Conservation (phyloP, 1,139 yeast species). For the Lodderomyces theae region DNA sequence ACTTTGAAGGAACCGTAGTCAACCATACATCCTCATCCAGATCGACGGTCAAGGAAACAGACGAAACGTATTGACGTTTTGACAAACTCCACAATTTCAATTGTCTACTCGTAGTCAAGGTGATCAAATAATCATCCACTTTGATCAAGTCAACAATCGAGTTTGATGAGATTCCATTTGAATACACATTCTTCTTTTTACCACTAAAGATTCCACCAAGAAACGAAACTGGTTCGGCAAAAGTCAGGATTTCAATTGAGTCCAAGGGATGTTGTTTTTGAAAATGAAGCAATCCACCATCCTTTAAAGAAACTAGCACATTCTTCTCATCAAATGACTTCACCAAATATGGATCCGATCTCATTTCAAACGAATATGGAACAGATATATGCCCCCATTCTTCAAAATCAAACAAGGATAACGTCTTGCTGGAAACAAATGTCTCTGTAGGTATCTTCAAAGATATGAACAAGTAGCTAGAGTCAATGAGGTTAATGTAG, state of each 20-base stretch:
- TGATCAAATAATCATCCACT: slow-evolving; percentile 16
- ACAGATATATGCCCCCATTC: slow-evolving; percentile 65
- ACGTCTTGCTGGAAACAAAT: slow-evolving; percentile 23
- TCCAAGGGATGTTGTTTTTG: slow-evolving; percentile 32
- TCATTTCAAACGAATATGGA: slow-evolving; percentile 73
- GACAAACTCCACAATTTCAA: slow-evolving; percentile 57
- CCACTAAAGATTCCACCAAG: slow-evolving; percentile 25
- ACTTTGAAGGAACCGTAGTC: slow-evolving; percentile 30
- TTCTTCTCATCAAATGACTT: slow-evolving; percentile 43
- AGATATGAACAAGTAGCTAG: slow-evolving; percentile 32
- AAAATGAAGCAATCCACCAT: slow-evolving; percentile 68
- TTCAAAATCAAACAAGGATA: slow-evolving; percentile 29
- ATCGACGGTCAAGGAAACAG: slow-evolving; percentile 16
- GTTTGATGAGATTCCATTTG: slow-evolving; percentile 32
- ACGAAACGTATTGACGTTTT: slow-evolving; percentile 25
- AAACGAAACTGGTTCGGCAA: slow-evolving; percentile 51
- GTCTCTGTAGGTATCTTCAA: slow-evolving; percentile 29
- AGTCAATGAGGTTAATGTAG: slow-evolving; percentile 29
- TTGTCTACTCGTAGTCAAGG: slow-evolving; percentile 46
- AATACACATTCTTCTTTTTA: slow-evolving; percentile 17
- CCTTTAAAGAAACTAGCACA: slow-evolving; percentile 58
- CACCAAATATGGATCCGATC: slow-evolving; percentile 55
- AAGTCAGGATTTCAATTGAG: slow-evolving; percentile 50
- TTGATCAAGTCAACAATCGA: slow-evolving; percentile 31
- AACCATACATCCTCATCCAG: slow-evolving; percentile 25